Conservation (phyloP, 164 flowering plant species). For the Magnolia officinalis region DNA sequence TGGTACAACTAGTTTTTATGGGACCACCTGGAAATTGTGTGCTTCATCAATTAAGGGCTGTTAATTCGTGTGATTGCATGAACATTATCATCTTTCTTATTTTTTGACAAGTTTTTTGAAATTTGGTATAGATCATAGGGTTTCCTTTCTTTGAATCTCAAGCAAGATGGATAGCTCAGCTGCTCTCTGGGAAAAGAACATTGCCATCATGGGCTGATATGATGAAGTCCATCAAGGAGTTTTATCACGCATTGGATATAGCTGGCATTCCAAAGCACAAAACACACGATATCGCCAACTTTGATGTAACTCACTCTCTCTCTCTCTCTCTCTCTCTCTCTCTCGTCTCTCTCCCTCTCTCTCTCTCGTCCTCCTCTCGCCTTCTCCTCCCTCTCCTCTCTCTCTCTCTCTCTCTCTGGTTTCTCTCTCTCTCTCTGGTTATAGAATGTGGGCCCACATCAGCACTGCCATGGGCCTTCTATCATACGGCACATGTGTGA, state of each 20-base stretch:
- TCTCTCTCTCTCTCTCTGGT: neutral
- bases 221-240: conserved; percentile 75
- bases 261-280: conserved; percentile 72
- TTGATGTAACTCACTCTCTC: conserved; percentile 45
- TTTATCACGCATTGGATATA: conserved; percentile 59
- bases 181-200: conserved; percentile 65
- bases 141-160: conserved; percentile 92
- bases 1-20: neutral
- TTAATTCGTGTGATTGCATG: neutral
- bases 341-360: neutral
- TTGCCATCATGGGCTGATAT: conserved; percentile 79
- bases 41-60: too few relatives aligned
- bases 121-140: conserved; percentile 53
- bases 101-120: neutral
- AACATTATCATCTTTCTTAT: neutral
- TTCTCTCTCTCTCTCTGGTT: neutral
- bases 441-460: too few relatives aligned
- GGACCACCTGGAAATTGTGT: neutral
- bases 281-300: conserved; percentile 68
- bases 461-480: too few relatives aligned
- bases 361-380: neutral
- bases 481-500: too few relatives aligned
- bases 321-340: neutral
- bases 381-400: conserved; percentile 4
- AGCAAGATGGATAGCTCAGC: conserved; percentile 90